Evolutionary conservation across 2,329 filamentous ascomycete species (phyloP), one percentile per base, ranked within the genome.

Genomic region (Pseudocercospora fuligena): DNA sequence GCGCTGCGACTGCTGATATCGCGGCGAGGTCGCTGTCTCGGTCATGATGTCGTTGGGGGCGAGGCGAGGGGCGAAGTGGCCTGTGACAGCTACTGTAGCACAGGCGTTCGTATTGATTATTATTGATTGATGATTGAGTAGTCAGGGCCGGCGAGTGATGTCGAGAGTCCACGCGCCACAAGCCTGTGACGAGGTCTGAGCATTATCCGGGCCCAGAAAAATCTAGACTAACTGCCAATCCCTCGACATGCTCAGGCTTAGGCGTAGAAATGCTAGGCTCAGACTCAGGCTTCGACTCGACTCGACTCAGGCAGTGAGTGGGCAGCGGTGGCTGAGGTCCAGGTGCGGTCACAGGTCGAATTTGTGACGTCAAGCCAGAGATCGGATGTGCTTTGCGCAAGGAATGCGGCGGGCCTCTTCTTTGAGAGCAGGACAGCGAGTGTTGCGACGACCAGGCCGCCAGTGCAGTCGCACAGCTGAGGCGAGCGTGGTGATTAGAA

Each of bases 1-100:
- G 33, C 51, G 12, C 61, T 58, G 60, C 29, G 68, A 58, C 23
- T 64, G 66, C 54, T 64, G 36, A 61, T 71, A 72, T 61, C 63
- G 68, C 60, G 72, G 72, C 31, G 72, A 71, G 51, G 68, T 70
- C n/a, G 71, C 71, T 33, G 71, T 71, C 61, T 70, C 67, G 36
- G 68, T 71, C 72, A 73, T 73, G 66, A 43, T 36, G 31, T 23
- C 31, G 60, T 61, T 51, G 63, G 51, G 57, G 57, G 57, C 57
- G 57, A 60, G 21, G 43, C 57, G 57, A 60, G 57, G 36, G n/a
- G 46, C 46, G 25, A 16, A 25, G 53, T 31, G 53, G 9, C 46
- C n/a, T 9, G 46, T 47, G 46, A 47, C 46, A 21, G 53, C n/a
- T 12, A 11, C 16, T 23, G 53, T 58, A 16, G 29, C 29, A 58